Conservation (phyloP, 2,329 filamentous ascomycete genomes). For the Tetracladium maxilliforme region DNA sequence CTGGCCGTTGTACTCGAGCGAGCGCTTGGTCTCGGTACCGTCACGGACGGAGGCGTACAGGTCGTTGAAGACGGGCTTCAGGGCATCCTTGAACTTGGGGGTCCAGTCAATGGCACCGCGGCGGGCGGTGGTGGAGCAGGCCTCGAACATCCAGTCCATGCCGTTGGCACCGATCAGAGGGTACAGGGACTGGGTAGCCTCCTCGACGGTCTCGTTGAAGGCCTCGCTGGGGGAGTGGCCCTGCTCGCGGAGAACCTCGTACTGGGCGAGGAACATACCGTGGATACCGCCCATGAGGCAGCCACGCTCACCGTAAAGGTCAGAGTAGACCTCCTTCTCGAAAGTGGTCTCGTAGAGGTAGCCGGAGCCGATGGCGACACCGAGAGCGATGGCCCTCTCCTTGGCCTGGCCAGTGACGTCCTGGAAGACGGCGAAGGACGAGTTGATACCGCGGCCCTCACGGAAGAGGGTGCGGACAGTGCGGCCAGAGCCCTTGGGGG, state of each 20-base stretch:
- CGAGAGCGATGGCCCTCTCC: conserved; percentile 93
- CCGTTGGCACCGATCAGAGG: conserved; percentile 93
- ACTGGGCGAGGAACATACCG: conserved; percentile 99
- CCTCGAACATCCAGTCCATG: conserved; percentile 99
- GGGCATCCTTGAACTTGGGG: conserved; percentile 88
- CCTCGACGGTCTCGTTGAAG: conserved; percentile 99
- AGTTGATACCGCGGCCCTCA: conserved; percentile 99
- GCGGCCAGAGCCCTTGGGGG: conserved; percentile 96
- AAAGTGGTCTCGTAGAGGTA: conserved; percentile 99
- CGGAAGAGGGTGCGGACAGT: conserved; percentile 98
- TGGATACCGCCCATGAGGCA: conserved; percentile 99
- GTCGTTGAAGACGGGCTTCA: conserved; percentile 97
- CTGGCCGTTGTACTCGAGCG: conserved; percentile 93
- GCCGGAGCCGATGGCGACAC: conserved; percentile 90
- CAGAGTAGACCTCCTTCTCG: conserved; percentile 99
- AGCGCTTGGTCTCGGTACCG: conserved; percentile 89
- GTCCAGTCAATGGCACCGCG: conserved; percentile 99
- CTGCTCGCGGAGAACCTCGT: conserved; percentile 98
- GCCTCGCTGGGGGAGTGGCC: conserved; percentile 96
- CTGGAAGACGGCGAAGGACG: conserved; percentile 94
- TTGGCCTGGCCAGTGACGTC: conserved; percentile 95
- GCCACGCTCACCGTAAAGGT: conserved; percentile 98
- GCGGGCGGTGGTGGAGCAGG: conserved; percentile 96
- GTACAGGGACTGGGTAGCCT: conserved; percentile 96
- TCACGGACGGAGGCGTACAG: conserved; percentile 88